These are phyloP conservation scores for Sporothrix protearum DNA, from an alignment of 2,329 filamentous ascomycete genomes.

Conservation along the genomic window DNA sequence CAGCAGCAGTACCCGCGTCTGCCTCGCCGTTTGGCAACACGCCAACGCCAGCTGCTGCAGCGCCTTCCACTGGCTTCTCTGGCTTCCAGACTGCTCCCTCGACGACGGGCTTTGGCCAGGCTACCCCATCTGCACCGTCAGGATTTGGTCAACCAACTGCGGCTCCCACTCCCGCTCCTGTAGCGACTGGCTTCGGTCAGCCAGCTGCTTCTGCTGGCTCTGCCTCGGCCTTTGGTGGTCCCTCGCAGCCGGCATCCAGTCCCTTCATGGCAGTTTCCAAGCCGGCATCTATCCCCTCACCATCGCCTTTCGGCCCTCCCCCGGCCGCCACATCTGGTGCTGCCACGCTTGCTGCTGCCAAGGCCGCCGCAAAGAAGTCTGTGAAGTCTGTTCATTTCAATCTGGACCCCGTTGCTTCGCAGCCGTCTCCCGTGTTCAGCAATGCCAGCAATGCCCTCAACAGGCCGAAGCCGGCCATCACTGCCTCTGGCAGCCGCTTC, in stretches of 20 bases:
- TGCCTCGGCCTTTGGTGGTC: background rate
- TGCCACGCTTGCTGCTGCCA: background rate
- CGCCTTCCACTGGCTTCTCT: background rate
- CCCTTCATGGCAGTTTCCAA: background rate
- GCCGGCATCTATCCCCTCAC: background rate
- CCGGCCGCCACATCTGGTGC: background rate
- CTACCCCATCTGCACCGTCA: background rate
- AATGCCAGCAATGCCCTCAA: background rate
- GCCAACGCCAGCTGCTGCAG: background rate
- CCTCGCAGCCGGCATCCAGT: background rate
- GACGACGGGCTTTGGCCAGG: background rate
- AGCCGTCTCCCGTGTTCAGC: background rate
- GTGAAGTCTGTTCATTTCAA: slow-evolving; percentile 24
- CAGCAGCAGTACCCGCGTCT: background rate
- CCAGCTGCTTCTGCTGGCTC: background rate
- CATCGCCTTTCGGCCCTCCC: background rate
- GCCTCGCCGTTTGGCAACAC: slow-evolving; percentile 3
- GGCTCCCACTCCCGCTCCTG: background rate
- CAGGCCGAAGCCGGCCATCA: slow-evolving; percentile 1
- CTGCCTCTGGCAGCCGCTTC: background rate
- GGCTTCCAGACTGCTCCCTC: background rate
- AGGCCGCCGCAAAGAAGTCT: slow-evolving; percentile 18
- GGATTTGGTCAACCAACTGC: background rate
- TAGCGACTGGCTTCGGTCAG: background rate
- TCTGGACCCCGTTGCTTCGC: slow-evolving; percentile 9